phyloP scores from a whole-genome alignment of 1,284 basidiomycete genomes.

The Grifola frondosa region DNA sequence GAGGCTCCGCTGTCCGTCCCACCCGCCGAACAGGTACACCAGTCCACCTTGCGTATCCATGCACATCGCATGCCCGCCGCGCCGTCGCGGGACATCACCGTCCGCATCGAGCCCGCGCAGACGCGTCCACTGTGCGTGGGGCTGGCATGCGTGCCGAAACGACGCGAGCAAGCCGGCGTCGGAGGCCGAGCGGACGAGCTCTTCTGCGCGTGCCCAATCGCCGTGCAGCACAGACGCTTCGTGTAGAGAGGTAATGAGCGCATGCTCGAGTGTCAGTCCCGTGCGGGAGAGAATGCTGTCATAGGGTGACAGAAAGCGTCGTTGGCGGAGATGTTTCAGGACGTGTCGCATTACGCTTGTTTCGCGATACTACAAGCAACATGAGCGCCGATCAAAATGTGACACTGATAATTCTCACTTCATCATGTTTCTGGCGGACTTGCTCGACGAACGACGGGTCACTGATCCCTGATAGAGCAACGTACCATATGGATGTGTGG shows the following conservation, averaged over 20 bases:
- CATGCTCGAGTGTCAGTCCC: conserved; percentile 65
- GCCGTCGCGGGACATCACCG: conserved; percentile 59
- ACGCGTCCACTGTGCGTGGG: conserved; percentile 57
- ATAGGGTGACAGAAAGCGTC: conserved; percentile 69
- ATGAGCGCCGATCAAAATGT: conserved; percentile 5
- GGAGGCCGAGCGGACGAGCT: conserved; percentile 49
- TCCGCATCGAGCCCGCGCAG: conserved; percentile 57
- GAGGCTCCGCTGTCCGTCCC: conserved; percentile 71
- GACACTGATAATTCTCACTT: conserved; percentile 43
- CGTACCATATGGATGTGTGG: conserved; percentile 77
- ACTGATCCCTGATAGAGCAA: conserved; percentile 57
- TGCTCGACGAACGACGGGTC: conserved; percentile 55
- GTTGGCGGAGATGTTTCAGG: conserved; percentile 78
- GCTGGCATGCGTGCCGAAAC: conserved; percentile 56
- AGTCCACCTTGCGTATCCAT: conserved; percentile 63
- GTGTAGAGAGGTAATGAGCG: conserved; percentile 67
- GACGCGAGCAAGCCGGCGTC: conserved; percentile 56
- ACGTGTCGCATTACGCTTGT: conserved; percentile 63
- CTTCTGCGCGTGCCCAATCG: conserved; percentile 61
- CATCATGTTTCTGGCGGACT: conserved; percentile 51
- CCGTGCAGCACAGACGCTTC: conserved; percentile 66
- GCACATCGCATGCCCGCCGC: conserved; percentile 84
- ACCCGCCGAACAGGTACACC: conserved; percentile 81
- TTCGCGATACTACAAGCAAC: conserved; percentile 57
- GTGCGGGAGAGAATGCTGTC: conserved; percentile 58